These are phyloP conservation scores for Cryoendolithus antarcticus DNA, from an alignment of 2,329 filamentous ascomycete species.

Conservation along the genomic window DNA sequence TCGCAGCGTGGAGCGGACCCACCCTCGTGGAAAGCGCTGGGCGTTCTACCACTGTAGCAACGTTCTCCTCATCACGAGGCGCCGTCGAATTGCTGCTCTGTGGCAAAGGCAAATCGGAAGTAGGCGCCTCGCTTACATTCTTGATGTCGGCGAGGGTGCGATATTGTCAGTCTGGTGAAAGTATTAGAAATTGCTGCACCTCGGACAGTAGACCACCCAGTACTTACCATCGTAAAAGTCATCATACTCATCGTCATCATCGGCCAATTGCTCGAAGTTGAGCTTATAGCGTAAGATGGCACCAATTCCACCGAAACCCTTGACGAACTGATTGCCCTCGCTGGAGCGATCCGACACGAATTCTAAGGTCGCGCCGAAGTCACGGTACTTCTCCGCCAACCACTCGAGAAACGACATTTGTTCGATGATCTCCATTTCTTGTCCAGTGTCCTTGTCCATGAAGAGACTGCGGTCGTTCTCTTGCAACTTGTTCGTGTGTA, in stretches of 20 bases:
- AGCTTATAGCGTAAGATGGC: constrained; percentile 98
- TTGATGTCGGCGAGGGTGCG: constrained; percentile 34
- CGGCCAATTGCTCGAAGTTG: constrained; percentile 98
- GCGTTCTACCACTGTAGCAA: too few relatives aligned
- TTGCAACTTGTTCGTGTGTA: constrained; percentile 81
- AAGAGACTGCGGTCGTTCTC: constrained; percentile 72
- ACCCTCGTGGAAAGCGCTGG: too few relatives aligned
- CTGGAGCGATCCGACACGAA: constrained; percentile 96
- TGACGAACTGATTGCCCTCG: constrained; percentile 99
- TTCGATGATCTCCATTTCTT: constrained; percentile 90
- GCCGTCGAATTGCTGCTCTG: constrained; percentile 41
- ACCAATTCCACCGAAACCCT: constrained; percentile 97
- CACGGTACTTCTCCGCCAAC: constrained; percentile 97
- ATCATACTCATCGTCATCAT: constrained; percentile 59
- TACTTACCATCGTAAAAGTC: constrained; percentile 65
- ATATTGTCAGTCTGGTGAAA: constrained; percentile 51
- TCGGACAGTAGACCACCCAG: background rate
- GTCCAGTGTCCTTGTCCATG: constrained; percentile 87
- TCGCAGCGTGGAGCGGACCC: too few relatives aligned
- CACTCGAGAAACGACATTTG: constrained; percentile 95
- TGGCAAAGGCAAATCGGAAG: constrained; percentile 43
- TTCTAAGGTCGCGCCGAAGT: constrained; percentile 89
- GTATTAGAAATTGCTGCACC: constrained; percentile 39
- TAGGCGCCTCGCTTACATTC: constrained; percentile 64
- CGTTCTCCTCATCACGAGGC: constrained; percentile 31